Evolutionary conservation across 2,329 filamentous ascomycete genomes (phyloP), one percentile per base, ranked within the genome.

Genomic region (Cadophora malorum): DNA sequence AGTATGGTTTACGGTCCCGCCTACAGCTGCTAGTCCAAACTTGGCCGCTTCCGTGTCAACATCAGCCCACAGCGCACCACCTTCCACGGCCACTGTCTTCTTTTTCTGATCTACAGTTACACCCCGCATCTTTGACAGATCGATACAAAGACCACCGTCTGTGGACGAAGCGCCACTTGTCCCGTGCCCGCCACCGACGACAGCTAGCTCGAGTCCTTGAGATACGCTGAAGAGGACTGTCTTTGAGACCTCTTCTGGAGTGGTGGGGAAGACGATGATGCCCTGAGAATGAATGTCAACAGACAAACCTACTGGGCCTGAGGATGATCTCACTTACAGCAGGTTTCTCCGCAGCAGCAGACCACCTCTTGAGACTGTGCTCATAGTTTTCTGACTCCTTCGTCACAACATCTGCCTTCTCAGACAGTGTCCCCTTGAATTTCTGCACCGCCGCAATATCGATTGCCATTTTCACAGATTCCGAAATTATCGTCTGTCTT

Each of bases 311-410:
- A 9, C 8, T 10, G 8, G 35, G 12, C 41, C 16, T 1, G 41
- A 6, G 16, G 1, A 16, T 19, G 41, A 19, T 16, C 1, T 2
- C 2, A 70, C 69, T 38, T 45, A 75, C 73, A 55, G 73, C 73
- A 4, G 56, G 50, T 62, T 71, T 74, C 35, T 71, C 71, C 16
- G 72, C 69, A 23, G 70, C 67, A 12, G 50, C 58, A n/a, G 68
- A 67, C 74, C 74, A 76, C 21, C 73, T 56, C 52, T 69, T 67
- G 47, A 74, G 59, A 38, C 69, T 71, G 31, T 67, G 47, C 9
- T 50, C 53, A 63, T 75, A 76, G 1, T 65, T 56, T n/a, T 65
- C 50, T 16, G 69, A 67, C 9, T 64, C 68, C 23, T 68, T 60
- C 10, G 68, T 60, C 19, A 74, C 58, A 23, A 74, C 47, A 25